Percentiles rank a stretch among this genome's conserved stretches.
These are phyloP conservation scores for Aeminium ludgeri DNA, from an alignment of 495 filamentous ascomycete genomes.

Conservation along the genomic window DNA sequence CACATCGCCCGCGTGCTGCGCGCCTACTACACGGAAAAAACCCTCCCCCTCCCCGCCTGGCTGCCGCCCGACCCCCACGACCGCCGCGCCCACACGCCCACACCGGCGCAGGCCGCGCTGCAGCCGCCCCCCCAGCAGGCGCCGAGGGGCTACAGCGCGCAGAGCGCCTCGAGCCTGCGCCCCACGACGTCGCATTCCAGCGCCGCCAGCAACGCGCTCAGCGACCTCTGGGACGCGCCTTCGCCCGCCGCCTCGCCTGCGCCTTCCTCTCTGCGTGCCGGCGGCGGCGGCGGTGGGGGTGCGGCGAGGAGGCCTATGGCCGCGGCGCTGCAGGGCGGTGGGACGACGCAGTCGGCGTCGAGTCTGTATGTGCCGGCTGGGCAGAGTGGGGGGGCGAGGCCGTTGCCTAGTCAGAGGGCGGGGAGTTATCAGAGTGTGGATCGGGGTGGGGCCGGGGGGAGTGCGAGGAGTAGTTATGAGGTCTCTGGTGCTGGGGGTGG, in stretches of 20 bases:
- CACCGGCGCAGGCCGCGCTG: too few species aligned
- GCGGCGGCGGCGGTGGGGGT: slow-evolving; percentile 1
- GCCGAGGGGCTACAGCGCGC: slow-evolving; percentile 22
- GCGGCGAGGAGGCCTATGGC: slow-evolving; percentile 2
- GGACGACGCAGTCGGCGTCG: too few species aligned
- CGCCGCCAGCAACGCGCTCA: slow-evolving; percentile 26
- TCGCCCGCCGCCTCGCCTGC: slow-evolving; percentile 29
- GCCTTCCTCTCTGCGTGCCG: slow-evolving; percentile 33
- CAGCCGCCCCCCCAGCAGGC: slow-evolving; percentile 29
- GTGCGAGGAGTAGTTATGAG: slow-evolving; percentile 15
- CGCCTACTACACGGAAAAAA: slow-evolving; percentile 83
- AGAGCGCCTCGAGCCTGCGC: slow-evolving; percentile 25
- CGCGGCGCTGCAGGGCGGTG: slow-evolving; percentile 23
- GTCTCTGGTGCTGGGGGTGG: slow-evolving; percentile 24
- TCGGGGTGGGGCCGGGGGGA: slow-evolving; percentile 15
- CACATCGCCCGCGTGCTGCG: slow-evolving; percentile 92
- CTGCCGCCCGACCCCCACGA: slow-evolving; percentile 71
- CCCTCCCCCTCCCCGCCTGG: slow-evolving; percentile 68
- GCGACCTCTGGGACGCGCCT: slow-evolving; percentile 72
- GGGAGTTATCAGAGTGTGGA: slow-evolving; percentile 49
- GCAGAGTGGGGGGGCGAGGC: too few species aligned
- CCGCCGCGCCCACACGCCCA: slow-evolving; percentile 32
- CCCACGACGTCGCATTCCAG: neutral
- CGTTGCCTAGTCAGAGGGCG: slow-evolving; percentile 50
- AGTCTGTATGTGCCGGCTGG: too few species aligned